Base-by-base conservation (phyloP, 805 yeast species). In the Sugiyamaella floridensis region DNA sequence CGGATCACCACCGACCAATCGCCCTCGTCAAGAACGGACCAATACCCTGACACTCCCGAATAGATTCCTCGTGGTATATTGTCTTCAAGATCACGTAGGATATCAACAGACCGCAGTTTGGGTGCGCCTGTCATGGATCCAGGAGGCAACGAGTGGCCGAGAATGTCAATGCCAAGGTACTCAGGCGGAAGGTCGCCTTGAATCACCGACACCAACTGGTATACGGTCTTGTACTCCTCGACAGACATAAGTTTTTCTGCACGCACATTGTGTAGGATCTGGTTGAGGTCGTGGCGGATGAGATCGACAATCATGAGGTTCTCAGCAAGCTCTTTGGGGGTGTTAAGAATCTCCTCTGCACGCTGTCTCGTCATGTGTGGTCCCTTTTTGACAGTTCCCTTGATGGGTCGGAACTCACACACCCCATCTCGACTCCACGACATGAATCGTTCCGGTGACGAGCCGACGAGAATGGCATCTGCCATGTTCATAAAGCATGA, bases 101-200 rank as follows among this genome's bases (percentile, higher is more conserved):
- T 67, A 66, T 92, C 93, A 5, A 93, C 95, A 0, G 97, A 88
- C 54, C 96, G 77, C 60, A 84, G 86, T 71, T 93, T 93, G 1
- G 99, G 99, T 0, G 99, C 99, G 2, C 99, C 99, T 0, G 99
- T 93, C 99, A 93, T 93, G 0, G 98, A 92, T 0, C 99, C 99
- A 0, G 99, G 97, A 2, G 99, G 99, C 37, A 95, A 71, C 0
- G 96, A 81, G 54, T 80, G 80, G 18, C 81, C 77, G 11, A 93
- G 74, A 2, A 92, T 72, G 65, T 93, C 98, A 20, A 90, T 71
- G 0, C 98, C 99, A 11, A 76, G 71, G 58, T 76, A 82, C n/a
- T 52, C 50, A 5, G 18, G 49, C 1, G 54, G 57, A 26, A 83
- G 67, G 18, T 71, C 65, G 0, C 97, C 98, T 50, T 76, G 80